Evolutionary conservation across 345 rosid genomes (phyloP).

Genomic region (Populus tremula): DNA sequence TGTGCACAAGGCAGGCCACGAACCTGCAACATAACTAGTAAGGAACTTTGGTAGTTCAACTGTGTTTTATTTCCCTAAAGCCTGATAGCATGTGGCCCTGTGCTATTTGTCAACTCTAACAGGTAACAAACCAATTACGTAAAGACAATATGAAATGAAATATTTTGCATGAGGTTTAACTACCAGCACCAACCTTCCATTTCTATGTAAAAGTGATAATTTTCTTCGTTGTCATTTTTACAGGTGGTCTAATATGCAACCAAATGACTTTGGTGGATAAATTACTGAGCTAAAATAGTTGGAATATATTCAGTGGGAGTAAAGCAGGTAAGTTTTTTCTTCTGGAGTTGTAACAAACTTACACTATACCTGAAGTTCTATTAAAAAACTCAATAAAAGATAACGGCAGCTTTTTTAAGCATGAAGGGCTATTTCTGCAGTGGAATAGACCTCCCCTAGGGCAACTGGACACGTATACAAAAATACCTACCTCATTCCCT

Average conservation of each 20-base stretch:
- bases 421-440: not conserved
- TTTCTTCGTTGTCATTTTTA: not conserved
- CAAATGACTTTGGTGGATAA: not conserved
- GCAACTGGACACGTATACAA: not conserved
- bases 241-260: not conserved
- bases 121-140: not conserved
- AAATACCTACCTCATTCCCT: conserved; percentile 73
- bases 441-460: not conserved
- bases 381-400: not conserved
- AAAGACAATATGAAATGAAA: not conserved
- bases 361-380: not conserved
- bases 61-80: not conserved
- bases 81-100: not conserved
- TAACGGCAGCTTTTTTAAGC: not conserved
- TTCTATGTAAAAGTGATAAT: not conserved
- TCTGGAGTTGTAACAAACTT: not conserved
- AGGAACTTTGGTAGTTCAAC: conserved; percentile 11
- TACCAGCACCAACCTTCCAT: not conserved
- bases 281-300: not conserved
- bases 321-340: not conserved
- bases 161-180: not conserved
- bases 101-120: not conserved
- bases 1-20: conserved; percentile 99
- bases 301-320: not conserved
- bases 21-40: conserved; percentile 54